These are phyloP conservation scores for Didymella pomorum DNA, from an alignment of 2,329 filamentous ascomycete genomes.

Conservation along the genomic window DNA sequence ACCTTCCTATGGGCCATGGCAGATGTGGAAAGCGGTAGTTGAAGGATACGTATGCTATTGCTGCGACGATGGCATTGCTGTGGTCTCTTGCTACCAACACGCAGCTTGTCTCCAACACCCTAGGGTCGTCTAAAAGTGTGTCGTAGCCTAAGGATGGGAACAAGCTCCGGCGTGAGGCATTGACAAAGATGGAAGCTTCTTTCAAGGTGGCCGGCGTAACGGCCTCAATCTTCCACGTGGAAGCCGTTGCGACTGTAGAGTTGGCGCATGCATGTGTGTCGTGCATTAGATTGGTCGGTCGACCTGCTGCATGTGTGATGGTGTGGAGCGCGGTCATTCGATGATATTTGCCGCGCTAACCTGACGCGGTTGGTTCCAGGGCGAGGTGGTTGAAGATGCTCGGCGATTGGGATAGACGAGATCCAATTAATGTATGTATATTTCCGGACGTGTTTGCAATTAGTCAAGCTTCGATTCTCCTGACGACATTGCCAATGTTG, in stretches of 20 bases:
- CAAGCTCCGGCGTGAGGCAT: slow-evolving; percentile 14
- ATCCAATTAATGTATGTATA: not conserved
- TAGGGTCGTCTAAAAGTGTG: slow-evolving; percentile 2
- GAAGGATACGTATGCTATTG: slow-evolving; percentile 12
- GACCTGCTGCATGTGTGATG: slow-evolving; percentile 3
- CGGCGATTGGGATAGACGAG: not conserved
- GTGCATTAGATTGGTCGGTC: slow-evolving; percentile 7
- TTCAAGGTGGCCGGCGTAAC: slow-evolving; percentile 4
- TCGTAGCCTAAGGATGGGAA: slow-evolving; percentile 17
- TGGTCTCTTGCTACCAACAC: slow-evolving; percentile 2
- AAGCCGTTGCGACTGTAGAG: not conserved
- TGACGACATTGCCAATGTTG: not conserved
- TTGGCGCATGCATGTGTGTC: slow-evolving; percentile 8
- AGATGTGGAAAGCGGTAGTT: slow-evolving; percentile 13
- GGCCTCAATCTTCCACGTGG: slow-evolving; percentile 15
- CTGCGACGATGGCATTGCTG: not conserved
- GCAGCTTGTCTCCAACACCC: not conserved
- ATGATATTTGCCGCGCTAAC: not conserved
- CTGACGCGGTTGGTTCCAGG: not conserved
- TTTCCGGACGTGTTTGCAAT: not conserved
- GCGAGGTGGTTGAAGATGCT: not conserved
- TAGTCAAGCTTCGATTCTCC: not conserved
- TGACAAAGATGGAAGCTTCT: slow-evolving; percentile 16
- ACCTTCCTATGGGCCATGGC: not conserved
- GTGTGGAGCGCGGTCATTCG: slow-evolving; percentile 11